These are phyloP conservation scores for Gnomoniopsis sp. DNA, from an alignment of 2,329 filamentous ascomycete genomes.

Conservation along the genomic window DNA sequence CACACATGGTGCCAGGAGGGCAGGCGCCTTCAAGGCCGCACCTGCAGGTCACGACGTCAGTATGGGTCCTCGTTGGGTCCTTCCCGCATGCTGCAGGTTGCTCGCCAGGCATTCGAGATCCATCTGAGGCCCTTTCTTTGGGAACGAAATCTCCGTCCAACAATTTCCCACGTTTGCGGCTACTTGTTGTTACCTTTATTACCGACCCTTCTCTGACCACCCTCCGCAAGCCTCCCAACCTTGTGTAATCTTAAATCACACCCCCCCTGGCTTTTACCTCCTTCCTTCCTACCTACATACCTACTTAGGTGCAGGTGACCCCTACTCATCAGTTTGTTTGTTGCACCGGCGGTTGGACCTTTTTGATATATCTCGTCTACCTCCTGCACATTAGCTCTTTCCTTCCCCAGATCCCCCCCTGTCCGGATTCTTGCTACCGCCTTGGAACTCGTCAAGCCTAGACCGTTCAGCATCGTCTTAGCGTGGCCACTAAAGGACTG, in stretches of 20 bases:
- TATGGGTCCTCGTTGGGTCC: conserved; percentile 1
- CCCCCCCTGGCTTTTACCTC: no score
- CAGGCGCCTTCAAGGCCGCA: background rate
- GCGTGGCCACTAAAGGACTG: background rate
- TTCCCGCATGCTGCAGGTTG: background rate
- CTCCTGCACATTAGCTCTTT: no score
- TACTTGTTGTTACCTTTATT: background rate
- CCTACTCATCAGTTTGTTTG: no score
- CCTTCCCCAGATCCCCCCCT: background rate
- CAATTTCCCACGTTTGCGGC: background rate
- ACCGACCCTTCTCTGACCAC: background rate
- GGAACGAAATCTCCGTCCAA: background rate
- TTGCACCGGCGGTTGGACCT: no score
- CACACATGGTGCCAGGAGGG: background rate
- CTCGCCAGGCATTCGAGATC: background rate
- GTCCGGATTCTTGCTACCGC: background rate
- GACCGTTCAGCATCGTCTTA: background rate
- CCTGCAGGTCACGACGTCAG: background rate
- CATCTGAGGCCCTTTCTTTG: background rate
- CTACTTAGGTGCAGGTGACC: no score
- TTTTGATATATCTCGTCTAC: no score
- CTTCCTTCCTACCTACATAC: no score
- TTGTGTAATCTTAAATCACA: no score
- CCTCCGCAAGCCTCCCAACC: no score
- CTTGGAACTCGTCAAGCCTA: background rate